Evolutionary conservation across 495 filamentous ascomycete species (phyloP).

Genomic region (Xylaria longipes): DNA sequence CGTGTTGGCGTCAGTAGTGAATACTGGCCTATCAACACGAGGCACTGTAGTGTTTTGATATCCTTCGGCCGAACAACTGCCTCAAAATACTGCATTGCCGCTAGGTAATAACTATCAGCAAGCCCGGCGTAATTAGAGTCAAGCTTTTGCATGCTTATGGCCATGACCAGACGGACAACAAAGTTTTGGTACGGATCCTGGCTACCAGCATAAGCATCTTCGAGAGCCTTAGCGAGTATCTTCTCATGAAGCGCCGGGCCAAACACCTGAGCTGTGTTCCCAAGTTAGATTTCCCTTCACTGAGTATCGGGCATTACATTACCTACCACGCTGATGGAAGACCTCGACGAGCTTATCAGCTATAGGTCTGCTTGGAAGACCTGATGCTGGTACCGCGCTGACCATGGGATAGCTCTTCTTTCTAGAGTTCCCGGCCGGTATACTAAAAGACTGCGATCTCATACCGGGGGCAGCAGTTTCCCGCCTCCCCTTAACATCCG

Average conservation of each 20-base stretch:
- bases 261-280: slow-evolving; percentile 74
- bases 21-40: slow-evolving; percentile 87
- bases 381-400: slow-evolving; percentile 72
- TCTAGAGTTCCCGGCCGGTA: slow-evolving; percentile 43
- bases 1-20: slow-evolving; percentile 88
- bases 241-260: slow-evolving; percentile 86
- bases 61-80: slow-evolving; percentile 79
- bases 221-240: slow-evolving; percentile 73
- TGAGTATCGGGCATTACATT: neutral
- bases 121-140: slow-evolving; percentile 78
- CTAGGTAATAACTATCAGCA: slow-evolving; percentile 90
- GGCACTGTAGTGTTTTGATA: slow-evolving; percentile 86
- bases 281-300: slow-evolving; percentile 18
- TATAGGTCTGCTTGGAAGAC: slow-evolving; percentile 69
- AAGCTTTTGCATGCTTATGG: slow-evolving; percentile 89
- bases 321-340: slow-evolving; percentile 80
- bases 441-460: slow-evolving; percentile 48
- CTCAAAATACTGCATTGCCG: slow-evolving; percentile 82
- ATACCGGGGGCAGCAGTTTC: slow-evolving; percentile 28
- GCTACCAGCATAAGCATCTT: slow-evolving; percentile 78
- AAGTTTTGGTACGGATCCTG: slow-evolving; percentile 84
- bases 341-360: slow-evolving; percentile 77
- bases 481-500: slow-evolving; percentile 58
- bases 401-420: slow-evolving; percentile 75
- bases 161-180: slow-evolving; percentile 83